Percentiles rank a stretch among this genome's conserved stretches.
Conservation (phyloP, 2,329 filamentous ascomycete genomes). For the Pseudogymnoascus verrucosus region DNA sequence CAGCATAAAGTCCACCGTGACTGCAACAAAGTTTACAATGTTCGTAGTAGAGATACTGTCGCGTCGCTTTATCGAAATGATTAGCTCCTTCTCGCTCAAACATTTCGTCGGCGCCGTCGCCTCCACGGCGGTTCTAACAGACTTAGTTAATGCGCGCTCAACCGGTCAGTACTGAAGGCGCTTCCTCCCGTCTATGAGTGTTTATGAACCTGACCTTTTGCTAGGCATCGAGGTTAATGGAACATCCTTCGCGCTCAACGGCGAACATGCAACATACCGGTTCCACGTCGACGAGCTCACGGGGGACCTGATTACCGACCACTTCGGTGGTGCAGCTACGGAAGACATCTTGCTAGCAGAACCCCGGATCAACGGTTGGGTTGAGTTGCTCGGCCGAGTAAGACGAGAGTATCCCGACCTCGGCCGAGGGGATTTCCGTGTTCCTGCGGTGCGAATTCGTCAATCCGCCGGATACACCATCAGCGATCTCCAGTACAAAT, state of each 20-base stretch:
- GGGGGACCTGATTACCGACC: slow-evolving; percentile 50
- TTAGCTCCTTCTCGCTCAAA: background rate
- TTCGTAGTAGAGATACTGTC: background rate
- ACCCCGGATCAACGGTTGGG: slow-evolving; percentile 41
- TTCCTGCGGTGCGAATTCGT: slow-evolving; percentile 52
- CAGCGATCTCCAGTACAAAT: background rate
- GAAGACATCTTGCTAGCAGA: slow-evolving; percentile 33
- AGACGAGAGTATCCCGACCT: slow-evolving; percentile 57
- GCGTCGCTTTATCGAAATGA: background rate
- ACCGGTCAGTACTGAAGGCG: background rate
- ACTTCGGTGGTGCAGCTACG: slow-evolving; percentile 49
- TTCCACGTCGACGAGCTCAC: slow-evolving; percentile 52
- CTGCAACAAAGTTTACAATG: background rate
- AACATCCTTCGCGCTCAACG: slow-evolving; percentile 48
- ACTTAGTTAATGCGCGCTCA: background rate
- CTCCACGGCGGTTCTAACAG: background rate
- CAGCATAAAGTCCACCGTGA: background rate
- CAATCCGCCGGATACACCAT: slow-evolving; percentile 48
- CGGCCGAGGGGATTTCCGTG: slow-evolving; percentile 54
- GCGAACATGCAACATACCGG: slow-evolving; percentile 49
- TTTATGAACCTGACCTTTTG: background rate
- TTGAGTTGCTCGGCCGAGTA: slow-evolving; percentile 39
- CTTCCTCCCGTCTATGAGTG: background rate
- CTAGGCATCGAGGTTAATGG: slow-evolving; percentile 47
- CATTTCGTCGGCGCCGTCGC: background rate